These are phyloP conservation scores for Penicillium diatomitis DNA, from an alignment of 495 filamentous ascomycete species.

Conservation along the genomic window DNA sequence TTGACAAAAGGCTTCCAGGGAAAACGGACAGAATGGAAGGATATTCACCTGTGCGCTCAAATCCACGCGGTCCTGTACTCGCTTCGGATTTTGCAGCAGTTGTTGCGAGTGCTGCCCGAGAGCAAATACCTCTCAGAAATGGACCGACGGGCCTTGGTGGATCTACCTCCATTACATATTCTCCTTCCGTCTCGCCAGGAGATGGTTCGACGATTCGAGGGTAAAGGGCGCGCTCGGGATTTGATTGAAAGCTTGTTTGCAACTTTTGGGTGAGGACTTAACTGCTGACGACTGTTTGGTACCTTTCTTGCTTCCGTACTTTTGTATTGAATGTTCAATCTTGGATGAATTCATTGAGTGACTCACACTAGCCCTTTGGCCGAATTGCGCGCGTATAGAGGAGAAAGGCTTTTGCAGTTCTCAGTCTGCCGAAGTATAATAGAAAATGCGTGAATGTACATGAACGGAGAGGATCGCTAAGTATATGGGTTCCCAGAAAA, in stretches of 20 bases:
- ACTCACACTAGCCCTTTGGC: too few relatives aligned
- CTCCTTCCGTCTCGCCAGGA: constrained; percentile 20
- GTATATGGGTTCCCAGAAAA: too few relatives aligned
- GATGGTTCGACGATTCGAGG: constrained; percentile 9
- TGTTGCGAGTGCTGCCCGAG: constrained; percentile 23
- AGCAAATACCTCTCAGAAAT: background rate
- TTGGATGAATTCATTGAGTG: too few relatives aligned
- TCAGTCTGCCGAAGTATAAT: too few relatives aligned
- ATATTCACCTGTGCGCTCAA: constrained; percentile 55
- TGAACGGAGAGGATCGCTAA: too few relatives aligned
- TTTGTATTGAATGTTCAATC: too few relatives aligned
- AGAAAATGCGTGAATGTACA: too few relatives aligned
- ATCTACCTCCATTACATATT: constrained; percentile 25
- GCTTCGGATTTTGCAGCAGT: constrained; percentile 53
- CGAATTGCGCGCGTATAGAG: too few relatives aligned
- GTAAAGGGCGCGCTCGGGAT: background rate
- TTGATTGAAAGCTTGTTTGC: constrained; percentile 10
- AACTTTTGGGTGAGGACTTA: constrained; percentile 6
- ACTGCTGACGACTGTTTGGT: background rate
- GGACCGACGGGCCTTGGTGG: constrained; percentile 8
- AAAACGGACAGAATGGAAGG: constrained; percentile 40
- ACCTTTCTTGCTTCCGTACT: too few relatives aligned
- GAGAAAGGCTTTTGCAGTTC: too few relatives aligned
- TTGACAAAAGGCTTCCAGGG: constrained; percentile 19
- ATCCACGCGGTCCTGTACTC: constrained; percentile 57